A percentile compares a stretch with the other conserved stretches of the same genome.
phyloP scores from a whole-genome alignment of 2,329 filamentous ascomycete genomes.

The Furcasterigmium furcatum region DNA sequence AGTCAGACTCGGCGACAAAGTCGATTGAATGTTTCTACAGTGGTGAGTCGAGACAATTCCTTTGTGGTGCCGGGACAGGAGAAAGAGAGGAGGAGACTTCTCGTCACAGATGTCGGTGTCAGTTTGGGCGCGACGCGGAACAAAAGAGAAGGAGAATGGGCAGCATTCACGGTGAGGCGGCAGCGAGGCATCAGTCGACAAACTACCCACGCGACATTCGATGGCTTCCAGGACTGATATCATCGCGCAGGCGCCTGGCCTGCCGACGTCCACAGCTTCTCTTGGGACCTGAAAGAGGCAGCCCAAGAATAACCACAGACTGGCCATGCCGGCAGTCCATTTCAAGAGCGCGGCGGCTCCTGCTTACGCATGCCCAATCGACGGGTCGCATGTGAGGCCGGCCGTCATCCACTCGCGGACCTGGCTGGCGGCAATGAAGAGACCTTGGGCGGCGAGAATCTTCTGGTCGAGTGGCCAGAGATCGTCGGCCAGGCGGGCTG shows the following conservation, averaged over 20 bases:
- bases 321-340: not conserved
- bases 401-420: slow-evolving; percentile 10
- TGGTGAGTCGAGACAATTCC: too few species aligned
- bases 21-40: not conserved
- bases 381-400: slow-evolving; percentile 6
- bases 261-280: not conserved
- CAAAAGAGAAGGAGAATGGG: not conserved
- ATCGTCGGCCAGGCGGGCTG: not conserved
- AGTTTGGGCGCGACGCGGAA: not conserved
- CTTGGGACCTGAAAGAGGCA: not conserved
- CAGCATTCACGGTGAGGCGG: not conserved
- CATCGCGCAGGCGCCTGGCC: not conserved
- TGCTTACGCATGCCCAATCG: slow-evolving; percentile 1
- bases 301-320: slow-evolving; percentile 1
- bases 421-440: slow-evolving; percentile 1
- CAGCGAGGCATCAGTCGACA: not conserved
- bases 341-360: not conserved
- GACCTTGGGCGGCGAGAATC: not conserved
- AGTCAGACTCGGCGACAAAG: not conserved
- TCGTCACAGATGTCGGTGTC: not conserved
- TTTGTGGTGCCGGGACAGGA: not conserved
- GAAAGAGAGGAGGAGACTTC: not conserved
- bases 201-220: not conserved
- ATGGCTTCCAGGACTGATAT: slow-evolving; percentile 1
- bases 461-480: not conserved